Conservation (phyloP, 805 yeast genomes). For the Ogataea wickerhamii region DNA sequence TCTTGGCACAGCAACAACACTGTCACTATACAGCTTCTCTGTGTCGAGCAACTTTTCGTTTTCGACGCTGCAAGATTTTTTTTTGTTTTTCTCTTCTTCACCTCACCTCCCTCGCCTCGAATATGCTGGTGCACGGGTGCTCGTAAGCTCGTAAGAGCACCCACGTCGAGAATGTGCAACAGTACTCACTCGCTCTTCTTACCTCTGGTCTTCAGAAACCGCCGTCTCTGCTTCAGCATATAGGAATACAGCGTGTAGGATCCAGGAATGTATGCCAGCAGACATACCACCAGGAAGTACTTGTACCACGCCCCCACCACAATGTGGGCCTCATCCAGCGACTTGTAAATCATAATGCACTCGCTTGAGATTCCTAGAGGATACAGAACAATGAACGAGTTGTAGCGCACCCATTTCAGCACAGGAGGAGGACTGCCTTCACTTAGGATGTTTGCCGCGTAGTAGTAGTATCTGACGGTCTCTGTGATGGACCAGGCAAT, state of each 20-base stretch:
- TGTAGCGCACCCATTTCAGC: slow-evolving; percentile 75
- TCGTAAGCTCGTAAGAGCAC: too few relatives aligned
- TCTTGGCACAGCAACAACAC: too few relatives aligned
- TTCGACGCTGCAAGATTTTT: too few relatives aligned
- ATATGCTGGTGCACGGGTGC: too few relatives aligned
- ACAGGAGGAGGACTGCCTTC: slow-evolving; percentile 51
- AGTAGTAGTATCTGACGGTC: slow-evolving; percentile 81
- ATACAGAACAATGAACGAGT: slow-evolving; percentile 74
- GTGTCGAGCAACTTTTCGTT: too few relatives aligned
- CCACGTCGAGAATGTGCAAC: too few relatives aligned
- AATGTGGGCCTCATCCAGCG: slow-evolving; percentile 65
- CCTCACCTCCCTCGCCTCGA: too few relatives aligned
- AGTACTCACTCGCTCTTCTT: slow-evolving; percentile 8
- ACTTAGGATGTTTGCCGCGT: slow-evolving; percentile 61
- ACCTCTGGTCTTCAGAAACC: slow-evolving; percentile 51
- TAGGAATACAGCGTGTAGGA: slow-evolving; percentile 79
- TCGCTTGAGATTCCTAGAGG: slow-evolving; percentile 94
- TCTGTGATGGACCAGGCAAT: slow-evolving; percentile 96
- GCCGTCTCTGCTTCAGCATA: slow-evolving; percentile 84
- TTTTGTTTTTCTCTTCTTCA: too few relatives aligned
- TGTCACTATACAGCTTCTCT: too few relatives aligned
- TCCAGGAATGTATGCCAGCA: slow-evolving; percentile 80
- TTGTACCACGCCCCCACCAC: slow-evolving; percentile 50
- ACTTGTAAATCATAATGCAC: slow-evolving; percentile 60
- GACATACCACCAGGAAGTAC: slow-evolving; percentile 49